Conservation (phyloP, 331 rosid species). For the Stylosanthes scabra region DNA sequence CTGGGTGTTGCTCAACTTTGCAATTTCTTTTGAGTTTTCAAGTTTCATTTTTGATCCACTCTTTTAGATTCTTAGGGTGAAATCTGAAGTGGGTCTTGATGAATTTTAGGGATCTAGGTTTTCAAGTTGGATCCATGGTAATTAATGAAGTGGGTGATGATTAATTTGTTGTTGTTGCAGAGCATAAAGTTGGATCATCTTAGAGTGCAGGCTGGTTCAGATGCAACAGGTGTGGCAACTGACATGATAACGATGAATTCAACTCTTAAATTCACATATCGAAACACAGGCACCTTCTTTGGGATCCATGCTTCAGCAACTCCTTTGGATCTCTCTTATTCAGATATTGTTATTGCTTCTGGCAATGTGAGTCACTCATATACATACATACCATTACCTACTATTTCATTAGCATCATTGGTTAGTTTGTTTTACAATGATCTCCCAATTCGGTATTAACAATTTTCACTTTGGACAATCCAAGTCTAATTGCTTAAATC, state of each 20-base stretch:
- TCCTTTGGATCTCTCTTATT: conserved; percentile 72
- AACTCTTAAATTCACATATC: conserved; percentile 73
- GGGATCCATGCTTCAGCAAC: conserved; percentile 83
- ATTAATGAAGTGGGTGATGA: no score
- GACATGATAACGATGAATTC: conserved; percentile 89
- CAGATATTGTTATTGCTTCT: conserved; percentile 66
- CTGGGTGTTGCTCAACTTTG: background rate
- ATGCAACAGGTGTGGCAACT: conserved; percentile 84
- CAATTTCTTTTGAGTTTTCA: background rate
- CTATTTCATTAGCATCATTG: background rate
- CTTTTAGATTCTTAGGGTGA: background rate
- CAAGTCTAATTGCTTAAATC: no score
- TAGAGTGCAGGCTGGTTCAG: conserved; percentile 89
- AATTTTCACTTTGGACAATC: no score
- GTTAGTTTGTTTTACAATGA: background rate
- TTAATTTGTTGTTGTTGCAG: conserved; percentile 45
- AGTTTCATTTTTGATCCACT: background rate
- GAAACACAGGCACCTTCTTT: conserved; percentile 87
- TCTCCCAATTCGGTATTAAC: no score
- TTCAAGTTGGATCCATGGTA: no score
- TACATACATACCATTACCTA: background rate
- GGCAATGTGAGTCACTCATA: conserved; percentile 61
- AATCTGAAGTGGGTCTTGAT: no score
- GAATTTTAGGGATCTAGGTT: no score
- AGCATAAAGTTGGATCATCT: conserved; percentile 72